Conservation (phyloP, 495 filamentous ascomycete species). For the Trichoderma parareesei region DNA sequence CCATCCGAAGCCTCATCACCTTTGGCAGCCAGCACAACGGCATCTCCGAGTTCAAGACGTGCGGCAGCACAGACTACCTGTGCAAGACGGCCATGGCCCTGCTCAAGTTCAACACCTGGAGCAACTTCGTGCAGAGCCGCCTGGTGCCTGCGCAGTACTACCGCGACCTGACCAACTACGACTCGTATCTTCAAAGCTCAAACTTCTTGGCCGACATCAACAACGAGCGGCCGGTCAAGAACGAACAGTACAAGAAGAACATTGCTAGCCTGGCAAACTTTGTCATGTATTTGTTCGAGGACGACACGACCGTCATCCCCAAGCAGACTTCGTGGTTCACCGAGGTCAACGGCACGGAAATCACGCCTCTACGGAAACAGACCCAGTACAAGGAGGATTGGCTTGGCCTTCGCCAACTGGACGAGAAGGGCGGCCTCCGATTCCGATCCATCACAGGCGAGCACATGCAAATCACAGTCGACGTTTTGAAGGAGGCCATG, state of each 20-base stretch:
- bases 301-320: conserved; percentile 80
- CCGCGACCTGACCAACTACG: conserved; percentile 62
- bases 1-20: conserved; percentile 75
- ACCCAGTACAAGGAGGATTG: conserved; percentile 85
- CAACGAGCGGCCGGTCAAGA: conserved; percentile 76
- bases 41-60: conserved; percentile 70
- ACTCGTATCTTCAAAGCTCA: conserved; percentile 69
- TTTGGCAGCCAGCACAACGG: conserved; percentile 94
- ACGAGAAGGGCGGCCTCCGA: conserved; percentile 67
- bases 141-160: conserved; percentile 96
- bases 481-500: conserved; percentile 58
- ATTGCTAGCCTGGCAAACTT: conserved; percentile 65
- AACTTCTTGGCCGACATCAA: conserved; percentile 99
- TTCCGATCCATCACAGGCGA: conserved; percentile 62
- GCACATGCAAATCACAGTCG: conserved; percentile 77
- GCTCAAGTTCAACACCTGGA: conserved; percentile 69
- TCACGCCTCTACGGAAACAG: conserved; percentile 61
- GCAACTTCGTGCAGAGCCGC: conserved; percentile 58
- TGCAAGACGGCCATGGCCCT: conserved; percentile 70
- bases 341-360: conserved; percentile 66
- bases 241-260: conserved; percentile 62
- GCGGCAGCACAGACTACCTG: conserved; percentile 58
- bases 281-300: conserved; percentile 82
- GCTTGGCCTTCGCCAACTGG: conserved; percentile 77
- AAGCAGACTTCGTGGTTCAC: conserved; percentile 90